phyloP scores from a whole-genome alignment of 441 rosid species.

The Breynia disticha region DNA sequence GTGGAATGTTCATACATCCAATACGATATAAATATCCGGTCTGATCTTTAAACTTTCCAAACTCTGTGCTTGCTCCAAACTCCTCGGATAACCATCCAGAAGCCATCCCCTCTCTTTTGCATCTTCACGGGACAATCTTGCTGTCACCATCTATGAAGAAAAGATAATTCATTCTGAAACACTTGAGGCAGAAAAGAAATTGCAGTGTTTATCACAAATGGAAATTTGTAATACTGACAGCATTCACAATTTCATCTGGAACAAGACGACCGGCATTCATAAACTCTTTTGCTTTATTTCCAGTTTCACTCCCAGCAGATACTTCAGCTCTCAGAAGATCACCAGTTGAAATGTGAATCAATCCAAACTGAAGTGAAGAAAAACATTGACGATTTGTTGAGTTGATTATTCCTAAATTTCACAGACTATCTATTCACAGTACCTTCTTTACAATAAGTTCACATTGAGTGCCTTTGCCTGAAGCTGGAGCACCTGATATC shows the following conservation, averaged over 20 bases:
- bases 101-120: constrained; percentile 86
- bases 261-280: constrained; percentile 73
- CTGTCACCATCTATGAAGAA: constrained; percentile 52
- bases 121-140: constrained; percentile 60
- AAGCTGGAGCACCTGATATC: constrained; percentile 93
- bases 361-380: constrained; percentile 48
- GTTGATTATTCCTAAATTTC: too few relatives aligned
- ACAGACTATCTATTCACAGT: not conserved
- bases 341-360: constrained; percentile 89
- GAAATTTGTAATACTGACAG: constrained; percentile 22
- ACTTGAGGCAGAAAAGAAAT: constrained; percentile 10
- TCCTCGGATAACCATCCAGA: constrained; percentile 87
- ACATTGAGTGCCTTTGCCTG: constrained; percentile 93
- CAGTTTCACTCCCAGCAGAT: constrained; percentile 65
- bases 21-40: constrained; percentile 63
- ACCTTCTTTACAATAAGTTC: constrained; percentile 77
- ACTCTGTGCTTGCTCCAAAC: constrained; percentile 64
- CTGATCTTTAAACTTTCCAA: constrained; percentile 56
- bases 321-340: constrained; percentile 83
- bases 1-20: constrained; percentile 45
- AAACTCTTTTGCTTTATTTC: constrained; percentile 69
- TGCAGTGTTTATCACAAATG: not conserved
- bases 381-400: too few relatives aligned
- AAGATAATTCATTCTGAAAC: constrained; percentile 1
- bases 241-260: constrained; percentile 78